Evolutionary conservation across 179 eudicot genomes (phyloP), one percentile per base, ranked within the genome.

Genomic region (Spergularia azorica): DNA sequence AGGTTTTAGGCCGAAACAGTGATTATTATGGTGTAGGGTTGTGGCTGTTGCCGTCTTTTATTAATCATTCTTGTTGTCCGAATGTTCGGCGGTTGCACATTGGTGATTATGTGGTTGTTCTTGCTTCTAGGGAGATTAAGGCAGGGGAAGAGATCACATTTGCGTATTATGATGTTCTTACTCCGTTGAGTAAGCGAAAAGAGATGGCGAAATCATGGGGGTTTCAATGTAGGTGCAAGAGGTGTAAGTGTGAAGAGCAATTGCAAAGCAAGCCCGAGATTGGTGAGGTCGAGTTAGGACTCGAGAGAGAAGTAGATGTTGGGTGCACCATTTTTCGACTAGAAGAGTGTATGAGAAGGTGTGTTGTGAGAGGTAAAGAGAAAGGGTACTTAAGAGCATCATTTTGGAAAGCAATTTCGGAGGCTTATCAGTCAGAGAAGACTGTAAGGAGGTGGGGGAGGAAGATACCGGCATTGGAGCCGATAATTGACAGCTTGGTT

Each of bases 61-160:
- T 94, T 57, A 94, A 94, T 77, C 98, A 92, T 77, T 93, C 96
- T 14, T 92, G 97, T 72, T 80, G 74, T 36, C 98, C 97, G 2
- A 95, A 86, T 74, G 89, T 87, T 55, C 81, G 94, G 84, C 76
- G 97, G 1, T 76, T 89, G 67, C 98, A 94, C 80, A 66, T 94
- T 63, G 97, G 96, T 39, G 98, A 94, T 78, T 68, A 88, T 76
- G 85, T 90, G n/a, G 67, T 84, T 2, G 86, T 92, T 69, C 88
- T 89, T 59, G 96, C 96, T 67, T 88, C 91, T 7, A 86, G 90
- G 70, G 91, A 88, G 63, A 79, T 94, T 6, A 94, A 92, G 84
- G 91, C 86, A 14, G 97, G 94, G 26, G 94, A 94, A 63, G 97
- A 94, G 86, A 79, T 94, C 74, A 90, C 96, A 62, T 84, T 92